Conservation (phyloP, 495 filamentous ascomycete species). For the Tetracladium marchalianum region DNA sequence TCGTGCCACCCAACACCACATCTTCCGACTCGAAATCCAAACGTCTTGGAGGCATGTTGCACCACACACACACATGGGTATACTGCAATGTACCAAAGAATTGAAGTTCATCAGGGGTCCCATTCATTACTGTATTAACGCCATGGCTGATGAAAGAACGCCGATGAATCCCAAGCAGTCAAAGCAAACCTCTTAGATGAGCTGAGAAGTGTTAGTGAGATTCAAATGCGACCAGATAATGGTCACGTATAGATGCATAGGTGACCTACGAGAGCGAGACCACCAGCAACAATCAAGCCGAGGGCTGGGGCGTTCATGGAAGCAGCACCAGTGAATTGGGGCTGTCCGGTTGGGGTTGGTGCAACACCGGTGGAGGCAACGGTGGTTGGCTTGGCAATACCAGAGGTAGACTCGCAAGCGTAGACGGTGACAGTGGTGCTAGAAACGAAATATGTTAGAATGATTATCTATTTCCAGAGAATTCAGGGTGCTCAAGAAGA, state of each 20-base stretch:
- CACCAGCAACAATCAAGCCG: slow-evolving; percentile 18
- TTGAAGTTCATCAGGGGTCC: slow-evolving; percentile 11
- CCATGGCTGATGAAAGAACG: slow-evolving; percentile 8
- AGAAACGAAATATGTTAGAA: slow-evolving; percentile 6
- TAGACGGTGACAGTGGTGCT: slow-evolving; percentile 19
- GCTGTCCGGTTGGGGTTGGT: slow-evolving; percentile 12
- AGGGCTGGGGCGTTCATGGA: slow-evolving; percentile 17
- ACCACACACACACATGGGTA: slow-evolving; percentile 14
- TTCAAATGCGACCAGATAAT: neutral
- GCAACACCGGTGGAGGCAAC: slow-evolving; percentile 17
- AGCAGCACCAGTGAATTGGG: slow-evolving; percentile 16
- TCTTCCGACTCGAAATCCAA: slow-evolving; percentile 6
- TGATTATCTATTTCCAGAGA: neutral
- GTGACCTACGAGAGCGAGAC: slow-evolving; percentile 18
- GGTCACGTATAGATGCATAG: neutral
- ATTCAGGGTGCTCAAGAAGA: neutral
- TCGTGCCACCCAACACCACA: slow-evolving; percentile 9
- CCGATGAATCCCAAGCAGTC: slow-evolving; percentile 9
- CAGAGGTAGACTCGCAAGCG: slow-evolving; percentile 9
- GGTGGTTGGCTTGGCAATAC: slow-evolving; percentile 8
- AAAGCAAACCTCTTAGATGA: slow-evolving; percentile 13
- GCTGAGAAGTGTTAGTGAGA: slow-evolving; percentile 9
- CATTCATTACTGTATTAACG: slow-evolving; percentile 6
- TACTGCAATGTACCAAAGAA: slow-evolving; percentile 12
- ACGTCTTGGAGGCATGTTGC: slow-evolving; percentile 11